phyloP scores from a whole-genome alignment of 208 protist species.

The Naegleria fowleri region DNA sequence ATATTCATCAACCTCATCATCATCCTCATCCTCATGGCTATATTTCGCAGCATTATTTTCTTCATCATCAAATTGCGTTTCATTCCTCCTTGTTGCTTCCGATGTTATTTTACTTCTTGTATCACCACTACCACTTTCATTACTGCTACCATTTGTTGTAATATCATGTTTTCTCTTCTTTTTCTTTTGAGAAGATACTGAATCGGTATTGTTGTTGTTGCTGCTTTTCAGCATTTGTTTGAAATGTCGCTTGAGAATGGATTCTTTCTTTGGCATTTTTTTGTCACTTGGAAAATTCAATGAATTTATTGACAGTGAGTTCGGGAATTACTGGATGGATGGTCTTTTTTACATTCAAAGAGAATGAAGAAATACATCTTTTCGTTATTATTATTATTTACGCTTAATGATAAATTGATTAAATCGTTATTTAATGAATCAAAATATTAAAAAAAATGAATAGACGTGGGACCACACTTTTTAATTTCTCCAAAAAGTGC shows the following conservation, averaged over 20 bases:
- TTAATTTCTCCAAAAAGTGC: no score
- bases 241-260: not conserved
- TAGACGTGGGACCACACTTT: no score
- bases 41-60: not conserved
- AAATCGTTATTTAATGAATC: no score
- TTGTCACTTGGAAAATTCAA: no score
- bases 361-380: no score
- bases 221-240: not conserved
- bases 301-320: no score
- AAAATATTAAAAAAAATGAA: no score
- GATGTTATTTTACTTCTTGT: not conserved
- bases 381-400: no score
- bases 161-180: conserved; percentile 3
- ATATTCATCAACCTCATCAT: not conserved
- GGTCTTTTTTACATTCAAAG: no score
- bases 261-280: not conserved
- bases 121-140: not conserved
- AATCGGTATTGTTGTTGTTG: not conserved
- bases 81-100: not conserved
- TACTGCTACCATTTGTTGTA: not conserved
- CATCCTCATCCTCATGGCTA: not conserved
- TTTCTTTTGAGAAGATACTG: not conserved
- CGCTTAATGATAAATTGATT: no score
- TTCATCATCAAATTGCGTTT: not conserved
- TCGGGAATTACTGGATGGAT: no score